phyloP scores from a whole-genome alignment of 176 grass and related monocot species.

The Thalia dealbata region DNA sequence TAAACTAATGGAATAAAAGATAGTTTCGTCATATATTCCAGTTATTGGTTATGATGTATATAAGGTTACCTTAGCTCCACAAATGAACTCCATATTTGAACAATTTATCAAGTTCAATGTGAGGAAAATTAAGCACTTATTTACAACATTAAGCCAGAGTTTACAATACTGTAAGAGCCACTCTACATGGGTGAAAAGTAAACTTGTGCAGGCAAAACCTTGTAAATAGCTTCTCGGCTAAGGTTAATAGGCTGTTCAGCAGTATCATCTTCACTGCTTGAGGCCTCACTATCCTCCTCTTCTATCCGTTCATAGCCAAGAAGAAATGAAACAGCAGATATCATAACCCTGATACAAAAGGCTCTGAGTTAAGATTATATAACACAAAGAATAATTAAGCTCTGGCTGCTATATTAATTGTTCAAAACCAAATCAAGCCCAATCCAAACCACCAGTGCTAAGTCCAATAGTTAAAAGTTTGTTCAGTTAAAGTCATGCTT shows the following conservation, averaged over 20 bases:
- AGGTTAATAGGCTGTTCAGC: conserved; percentile 52
- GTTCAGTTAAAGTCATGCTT: neutral
- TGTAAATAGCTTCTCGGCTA: conserved; percentile 87
- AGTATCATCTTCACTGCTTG: conserved; percentile 67
- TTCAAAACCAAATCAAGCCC: neutral
- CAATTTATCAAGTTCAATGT: too few relatives aligned
- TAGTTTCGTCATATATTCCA: too few relatives aligned
- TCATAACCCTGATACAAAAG: conserved; percentile 50
- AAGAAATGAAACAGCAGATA: conserved; percentile 79
- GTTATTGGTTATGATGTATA: too few relatives aligned
- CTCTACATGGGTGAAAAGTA: too few relatives aligned
- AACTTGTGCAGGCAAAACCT: conserved; percentile 30
- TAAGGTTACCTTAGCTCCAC: too few relatives aligned
- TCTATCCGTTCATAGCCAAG: conserved; percentile 79
- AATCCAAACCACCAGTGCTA: neutral
- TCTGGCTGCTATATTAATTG: neutral
- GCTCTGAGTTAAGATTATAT: neutral
- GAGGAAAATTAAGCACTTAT: neutral
- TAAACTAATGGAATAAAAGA: too few relatives aligned
- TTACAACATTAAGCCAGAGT: neutral
- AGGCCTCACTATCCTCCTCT: conserved; percentile 63
- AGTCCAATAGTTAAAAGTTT: neutral
- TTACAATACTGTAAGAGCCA: neutral
- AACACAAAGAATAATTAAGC: neutral
- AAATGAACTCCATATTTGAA: too few relatives aligned